Conservation (phyloP, 495 filamentous ascomycete genomes). For the Trichoderma virens region DNA sequence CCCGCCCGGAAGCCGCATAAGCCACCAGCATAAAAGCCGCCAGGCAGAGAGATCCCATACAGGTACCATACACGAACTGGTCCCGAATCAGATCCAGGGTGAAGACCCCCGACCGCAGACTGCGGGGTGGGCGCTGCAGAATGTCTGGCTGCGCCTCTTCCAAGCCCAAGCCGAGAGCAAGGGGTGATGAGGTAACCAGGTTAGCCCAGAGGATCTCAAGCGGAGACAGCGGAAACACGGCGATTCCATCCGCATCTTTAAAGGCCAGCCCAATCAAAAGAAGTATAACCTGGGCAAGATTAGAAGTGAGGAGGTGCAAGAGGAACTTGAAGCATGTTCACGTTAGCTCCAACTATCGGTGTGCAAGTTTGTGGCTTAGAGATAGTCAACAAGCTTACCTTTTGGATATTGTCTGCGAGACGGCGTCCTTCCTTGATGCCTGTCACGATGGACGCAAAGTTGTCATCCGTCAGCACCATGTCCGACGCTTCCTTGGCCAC, state of each 20-base stretch:
- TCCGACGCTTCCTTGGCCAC: slow-evolving; percentile 83
- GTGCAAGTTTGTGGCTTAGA: background rate
- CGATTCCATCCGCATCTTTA: slow-evolving; percentile 39
- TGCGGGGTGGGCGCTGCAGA: slow-evolving; percentile 45
- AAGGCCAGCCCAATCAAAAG: slow-evolving; percentile 51
- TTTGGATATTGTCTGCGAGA: slow-evolving; percentile 64
- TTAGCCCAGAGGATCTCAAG: slow-evolving; percentile 56
- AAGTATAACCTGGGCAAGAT: slow-evolving; percentile 48
- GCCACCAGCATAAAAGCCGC: slow-evolving; percentile 42
- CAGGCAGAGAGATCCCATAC: slow-evolving; percentile 49
- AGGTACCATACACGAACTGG: slow-evolving; percentile 51
- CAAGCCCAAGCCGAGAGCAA: slow-evolving; percentile 51
- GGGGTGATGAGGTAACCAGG: slow-evolving; percentile 51
- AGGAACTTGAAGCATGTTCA: slow-evolving; percentile 33
- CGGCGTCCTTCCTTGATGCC: slow-evolving; percentile 55
- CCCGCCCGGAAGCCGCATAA: slow-evolving; percentile 29
- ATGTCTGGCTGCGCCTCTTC: slow-evolving; percentile 51
- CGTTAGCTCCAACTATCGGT: background rate
- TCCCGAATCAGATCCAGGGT: slow-evolving; percentile 50
- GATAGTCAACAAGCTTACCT: slow-evolving; percentile 23
- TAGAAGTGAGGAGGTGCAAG: slow-evolving; percentile 50
- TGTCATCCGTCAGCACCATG: slow-evolving; percentile 74
- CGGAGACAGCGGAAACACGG: slow-evolving; percentile 50
- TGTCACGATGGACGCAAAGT: slow-evolving; percentile 73
- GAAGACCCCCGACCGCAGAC: slow-evolving; percentile 44